Conservation (phyloP, 352 stramenopile species). For the Phytophthora aleatoria region DNA sequence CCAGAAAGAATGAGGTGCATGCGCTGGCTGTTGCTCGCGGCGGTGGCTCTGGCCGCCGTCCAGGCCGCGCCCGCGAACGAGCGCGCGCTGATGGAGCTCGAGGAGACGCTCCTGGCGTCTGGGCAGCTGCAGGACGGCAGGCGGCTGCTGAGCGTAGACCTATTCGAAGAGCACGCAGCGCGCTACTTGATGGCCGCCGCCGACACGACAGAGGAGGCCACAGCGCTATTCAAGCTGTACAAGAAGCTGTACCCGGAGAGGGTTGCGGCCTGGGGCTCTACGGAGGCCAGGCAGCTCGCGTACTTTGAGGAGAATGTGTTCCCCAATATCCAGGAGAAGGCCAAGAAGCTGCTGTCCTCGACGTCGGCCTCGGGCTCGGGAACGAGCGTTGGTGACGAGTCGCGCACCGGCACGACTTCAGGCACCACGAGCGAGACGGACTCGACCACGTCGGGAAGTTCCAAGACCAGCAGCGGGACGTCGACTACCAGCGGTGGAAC, state of each 20-base stretch:
- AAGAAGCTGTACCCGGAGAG: conserved; percentile 50
- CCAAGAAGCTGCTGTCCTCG: conserved; percentile 30
- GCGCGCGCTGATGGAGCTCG: conserved; percentile 27
- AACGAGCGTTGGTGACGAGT: conserved; percentile 10
- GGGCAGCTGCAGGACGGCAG: conserved; percentile 26
- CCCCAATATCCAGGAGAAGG: conserved; percentile 55
- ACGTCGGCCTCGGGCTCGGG: conserved; percentile 9
- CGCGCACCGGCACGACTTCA: conserved; percentile 16
- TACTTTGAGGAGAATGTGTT: conserved; percentile 72
- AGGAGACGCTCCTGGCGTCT: conserved; percentile 32
- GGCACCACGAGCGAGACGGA: conserved; percentile 6
- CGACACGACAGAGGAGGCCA: conserved; percentile 46
- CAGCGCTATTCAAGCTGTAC: conserved; percentile 72
- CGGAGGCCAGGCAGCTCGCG: conserved; percentile 50
- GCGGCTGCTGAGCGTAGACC: conserved; percentile 30
- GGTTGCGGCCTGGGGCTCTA: conserved; percentile 50
- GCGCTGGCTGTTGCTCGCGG: conserved; percentile 34
- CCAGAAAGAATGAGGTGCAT: conserved; percentile 39
- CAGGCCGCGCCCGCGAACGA: conserved; percentile 14
- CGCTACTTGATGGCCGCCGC: conserved; percentile 42
- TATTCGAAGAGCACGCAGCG: conserved; percentile 50
- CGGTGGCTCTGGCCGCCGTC: conserved; percentile 24
- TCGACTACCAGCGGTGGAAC: conserved; percentile 18
- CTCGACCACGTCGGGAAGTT: conserved; percentile 22
- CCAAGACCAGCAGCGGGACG: conserved; percentile 13